Percentiles rank a stretch among this genome's conserved stretches.
Evolutionary conservation across 2,329 filamentous ascomycete genomes (phyloP).

Genomic region (Neurospora sp.): DNA sequence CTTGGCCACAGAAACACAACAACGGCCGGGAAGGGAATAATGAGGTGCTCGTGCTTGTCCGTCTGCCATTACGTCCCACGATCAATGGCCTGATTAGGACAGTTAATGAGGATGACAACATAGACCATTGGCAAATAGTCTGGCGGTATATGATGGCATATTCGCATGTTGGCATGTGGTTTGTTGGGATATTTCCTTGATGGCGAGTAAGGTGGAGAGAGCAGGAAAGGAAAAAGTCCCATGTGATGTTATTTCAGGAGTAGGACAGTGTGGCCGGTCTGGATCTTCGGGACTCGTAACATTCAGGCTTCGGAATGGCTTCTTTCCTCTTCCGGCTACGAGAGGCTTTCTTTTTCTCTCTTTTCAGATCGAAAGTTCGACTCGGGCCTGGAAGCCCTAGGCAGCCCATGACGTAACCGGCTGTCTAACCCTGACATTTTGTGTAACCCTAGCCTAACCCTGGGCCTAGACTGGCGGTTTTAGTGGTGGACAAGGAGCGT

Average conservation of each 20-base stretch:
- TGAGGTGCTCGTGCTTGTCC: not conserved
- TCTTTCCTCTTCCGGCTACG: not conserved
- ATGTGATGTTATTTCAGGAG: not conserved
- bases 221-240: not conserved
- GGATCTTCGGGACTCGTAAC: not conserved
- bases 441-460: not conserved
- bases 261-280: not conserved
- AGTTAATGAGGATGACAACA: not conserved
- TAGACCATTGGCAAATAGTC: not conserved
- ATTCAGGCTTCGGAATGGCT: not conserved
- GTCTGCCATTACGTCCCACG: not conserved
- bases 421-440: not conserved
- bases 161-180: not conserved
- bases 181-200: not conserved
- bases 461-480: not conserved
- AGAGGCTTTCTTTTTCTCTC: not conserved
- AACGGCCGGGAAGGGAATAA: not conserved
- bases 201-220: not conserved
- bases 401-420: not conserved
- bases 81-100: not conserved
- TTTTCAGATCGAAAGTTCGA: not conserved
- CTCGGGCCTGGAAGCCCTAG: not conserved
- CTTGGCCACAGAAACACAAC: not conserved
- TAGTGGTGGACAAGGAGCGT: not conserved
- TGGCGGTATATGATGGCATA: not conserved